Evolutionary conservation across 306 rosid genomes (phyloP), one percentile per base, ranked within the genome.

Genomic region (Glycine latifolia): DNA sequence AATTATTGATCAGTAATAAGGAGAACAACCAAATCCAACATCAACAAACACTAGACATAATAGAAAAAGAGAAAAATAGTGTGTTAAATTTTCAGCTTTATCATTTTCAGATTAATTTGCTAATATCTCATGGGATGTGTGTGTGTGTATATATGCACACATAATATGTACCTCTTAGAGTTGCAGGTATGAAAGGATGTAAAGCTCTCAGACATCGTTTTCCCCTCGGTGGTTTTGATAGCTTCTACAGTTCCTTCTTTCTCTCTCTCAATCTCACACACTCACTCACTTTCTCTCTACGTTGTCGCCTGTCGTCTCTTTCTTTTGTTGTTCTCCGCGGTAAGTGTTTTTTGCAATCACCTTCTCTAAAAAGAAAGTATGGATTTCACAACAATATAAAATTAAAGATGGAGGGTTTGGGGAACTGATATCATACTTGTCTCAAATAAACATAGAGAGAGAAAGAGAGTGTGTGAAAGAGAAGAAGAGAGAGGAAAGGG

Each of bases 161-260:
- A 26, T 26, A 26, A 79, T 79, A 73, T 76, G 67, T 94, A 91
- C 97, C 96, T 90, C 80, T 84, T 77, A 84, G 85, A 88, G 89
- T 82, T 88, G 95, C 83, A 88, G 88, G 84, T 67, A 88, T 86
- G 90, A 92, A 89, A 90, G 91, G 92, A 88, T 82, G 91, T 84
- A 85, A 90, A 90, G 88, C 85, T 86, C 88, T 86, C 69, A 82
- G 91, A 89, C 91, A 93, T 91, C 93, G 89, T 93, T 95, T 89
- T 95, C 94, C 61, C 85, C 86, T 82, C 83, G 80, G 87, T 72
- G 90, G 85, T 81, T 88, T 82, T 80, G 95, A 89, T 90, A 91
- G 91, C 89, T 87, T 91, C 88, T 65, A 86, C 86, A 76, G 85
- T 73, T 80, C 55, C 68, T 43, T 14, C 54, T 65, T 73, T 67